Conservation (phyloP, 805 yeast species). For the Brettanomyces anomalus region DNA sequence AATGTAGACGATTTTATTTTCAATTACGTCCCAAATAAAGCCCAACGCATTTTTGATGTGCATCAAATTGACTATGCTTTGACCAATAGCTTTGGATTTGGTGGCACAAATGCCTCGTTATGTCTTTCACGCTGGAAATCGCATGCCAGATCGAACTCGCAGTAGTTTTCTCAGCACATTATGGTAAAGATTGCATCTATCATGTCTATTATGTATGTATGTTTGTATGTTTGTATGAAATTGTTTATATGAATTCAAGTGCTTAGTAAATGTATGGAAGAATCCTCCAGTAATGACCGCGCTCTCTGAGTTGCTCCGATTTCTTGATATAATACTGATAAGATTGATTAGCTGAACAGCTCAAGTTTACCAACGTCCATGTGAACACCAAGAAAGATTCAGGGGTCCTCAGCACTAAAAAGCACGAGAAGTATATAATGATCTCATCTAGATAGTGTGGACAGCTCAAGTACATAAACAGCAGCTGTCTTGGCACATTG, state of each 20-base stretch:
- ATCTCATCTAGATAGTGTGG: constrained; percentile 70
- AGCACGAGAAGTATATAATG: constrained; percentile 36
- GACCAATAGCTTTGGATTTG: constrained; percentile 93
- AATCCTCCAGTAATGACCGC: constrained; percentile 11
- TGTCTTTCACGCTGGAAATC: constrained; percentile 33
- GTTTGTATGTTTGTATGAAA: neutral
- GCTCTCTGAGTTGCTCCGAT: constrained; percentile 6
- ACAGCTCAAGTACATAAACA: constrained; percentile 43
- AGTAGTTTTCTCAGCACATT: no score
- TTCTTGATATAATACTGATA: constrained; percentile 33
- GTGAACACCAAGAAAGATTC: constrained; percentile 19
- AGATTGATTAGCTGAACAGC: constrained; percentile 47
- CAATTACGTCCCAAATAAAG: constrained; percentile 48
- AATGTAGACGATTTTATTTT: constrained; percentile 31
- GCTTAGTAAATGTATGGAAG: constrained; percentile 23
- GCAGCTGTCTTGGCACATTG: constrained; percentile 41
- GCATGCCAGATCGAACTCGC: no score
- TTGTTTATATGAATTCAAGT: neutral
- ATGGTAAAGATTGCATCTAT: no score
- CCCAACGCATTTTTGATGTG: constrained; percentile 22
- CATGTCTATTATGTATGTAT: neutral
- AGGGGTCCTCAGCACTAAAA: constrained; percentile 10
- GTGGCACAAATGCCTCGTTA: constrained; percentile 86
- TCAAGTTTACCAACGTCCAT: constrained; percentile 40
- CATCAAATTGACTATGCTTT: constrained; percentile 48